Base-by-base conservation (phyloP, 2,329 filamentous ascomycete genomes). In the Sporothrix humicola region DNA sequence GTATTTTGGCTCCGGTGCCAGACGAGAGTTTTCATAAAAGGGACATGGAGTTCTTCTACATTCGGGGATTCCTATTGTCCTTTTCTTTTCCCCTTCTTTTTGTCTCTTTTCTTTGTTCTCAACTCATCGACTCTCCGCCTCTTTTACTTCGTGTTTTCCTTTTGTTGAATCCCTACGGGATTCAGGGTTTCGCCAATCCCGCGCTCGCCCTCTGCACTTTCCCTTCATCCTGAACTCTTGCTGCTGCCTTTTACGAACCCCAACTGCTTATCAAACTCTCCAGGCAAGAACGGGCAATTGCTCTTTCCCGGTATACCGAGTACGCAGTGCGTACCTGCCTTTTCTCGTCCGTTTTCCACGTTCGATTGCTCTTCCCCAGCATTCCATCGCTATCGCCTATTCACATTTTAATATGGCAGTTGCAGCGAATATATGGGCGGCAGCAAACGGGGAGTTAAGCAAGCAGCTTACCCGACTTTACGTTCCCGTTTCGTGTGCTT, bases 291-390 rank as follows among this genome's bases (percentile, higher is more conserved):
- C 69, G 42, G 69, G 42, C 44, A 17, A 8, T 50, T 61, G 69
- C 56, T 37, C 69, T 61, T 71, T 56, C 69, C 69, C 69, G 50
- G 52, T 37, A n/a, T n/a, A 59, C 52, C 37, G 52, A 46, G 31
- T 58, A 12, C 42, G 20, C 61, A 12, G 31, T 58, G 9, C 42
- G 20, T 71, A 12, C 56, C 54, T 54, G n/a, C 15, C 46, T 10
- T 17, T 37, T 44, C 10, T 52, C 54, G 42, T 26, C 56, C 31
- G 61, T n/a, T 31, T 31, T 3, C 23, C 54, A n/a, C 17, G 23
- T 52, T 69, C 26, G 46, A 42, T 42, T 26, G 20, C 69, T 20
- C 20, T 61, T 71, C 44, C 7, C 50, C 44, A 37, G 2, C 69
- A 37, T 63, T 71, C 56, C 44, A 52, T 8, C 20, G 31, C 6